A percentile compares a stretch with the other conserved stretches of the same genome.
Evolutionary conservation across 306 rosid genomes (phyloP).

Genomic region (Abrus precatorius): DNA sequence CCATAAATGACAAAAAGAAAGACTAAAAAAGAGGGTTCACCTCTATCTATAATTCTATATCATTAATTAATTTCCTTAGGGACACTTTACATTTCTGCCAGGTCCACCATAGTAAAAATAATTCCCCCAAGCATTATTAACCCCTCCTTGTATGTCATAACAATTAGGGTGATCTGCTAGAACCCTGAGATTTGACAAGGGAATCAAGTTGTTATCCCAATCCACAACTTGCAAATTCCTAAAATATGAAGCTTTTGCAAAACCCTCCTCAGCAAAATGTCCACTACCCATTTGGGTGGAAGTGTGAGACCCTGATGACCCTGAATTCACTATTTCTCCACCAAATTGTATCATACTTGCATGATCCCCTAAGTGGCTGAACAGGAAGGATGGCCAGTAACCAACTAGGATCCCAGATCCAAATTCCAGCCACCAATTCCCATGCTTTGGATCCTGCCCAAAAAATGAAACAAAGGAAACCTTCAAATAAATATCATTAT

Average conservation of each 20-base stretch:
- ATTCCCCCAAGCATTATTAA: conserved; percentile 82
- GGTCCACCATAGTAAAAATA: conserved; percentile 93
- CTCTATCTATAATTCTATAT: conserved; percentile 36
- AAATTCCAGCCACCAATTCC: conserved; percentile 90
- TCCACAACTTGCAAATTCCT: conserved; percentile 79
- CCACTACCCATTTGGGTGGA: conserved; percentile 92
- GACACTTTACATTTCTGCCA: conserved; percentile 80
- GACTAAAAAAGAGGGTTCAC: not conserved
- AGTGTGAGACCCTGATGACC: conserved; percentile 66
- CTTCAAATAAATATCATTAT: not conserved
- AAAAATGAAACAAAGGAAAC: not conserved
- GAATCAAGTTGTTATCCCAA: conserved; percentile 79
- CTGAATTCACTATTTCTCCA: conserved; percentile 78
- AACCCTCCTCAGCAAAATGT: conserved; percentile 76
- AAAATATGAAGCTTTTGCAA: conserved; percentile 80
- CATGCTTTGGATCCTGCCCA: conserved; percentile 83
- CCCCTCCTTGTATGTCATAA: conserved; percentile 77
- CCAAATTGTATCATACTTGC: conserved; percentile 89
- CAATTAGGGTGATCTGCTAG: conserved; percentile 85
- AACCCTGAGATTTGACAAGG: conserved; percentile 68
- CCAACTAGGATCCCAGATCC: conserved; percentile 75
- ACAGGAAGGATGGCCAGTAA: conserved; percentile 84
- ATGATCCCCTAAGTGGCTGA: conserved; percentile 70
- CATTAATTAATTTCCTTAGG: conserved; percentile 51
- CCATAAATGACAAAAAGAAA: not conserved